Evolutionary conservation across 2,329 filamentous ascomycete genomes (phyloP), one percentile per base, ranked within the genome.

Genomic region (Sclerotinia trifoliorum): DNA sequence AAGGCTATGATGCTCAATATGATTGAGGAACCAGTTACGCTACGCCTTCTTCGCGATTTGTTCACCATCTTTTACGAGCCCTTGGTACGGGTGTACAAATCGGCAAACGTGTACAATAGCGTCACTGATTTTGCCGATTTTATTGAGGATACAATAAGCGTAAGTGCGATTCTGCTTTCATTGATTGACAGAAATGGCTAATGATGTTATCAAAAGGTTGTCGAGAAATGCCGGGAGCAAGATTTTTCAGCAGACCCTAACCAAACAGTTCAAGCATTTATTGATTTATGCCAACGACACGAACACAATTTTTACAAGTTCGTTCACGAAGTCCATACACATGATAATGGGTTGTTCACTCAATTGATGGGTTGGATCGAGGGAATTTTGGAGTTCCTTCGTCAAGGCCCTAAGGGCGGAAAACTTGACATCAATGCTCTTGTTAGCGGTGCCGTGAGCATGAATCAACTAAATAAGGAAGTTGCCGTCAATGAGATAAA

Each of bases 1-100:
- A 99, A 99, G 87, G 84, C 89, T 44, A 97, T 97, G 94, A 98
- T 99, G 94, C 83, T 97, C 66, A 87, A 89, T 71, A 89, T 98
- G 75, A 95, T 99, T 65, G 94, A 98, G 80, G 94, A 99, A 81
- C 93, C 95, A 0, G 94, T 94, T n/a, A 98, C 95, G 0, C 84
- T 99, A n/a, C 91, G 96, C 77, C 85, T 99, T 39, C 95, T 99
- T 85, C 88, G 93, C 60, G 95, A 99, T 76, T 85, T 99, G 32
- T 98, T 99, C 79, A 96, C 93, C 46, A 98, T 99, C 77, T 99
- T 99, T 81, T 99, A 99, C 80, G 95, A 99, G 78, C 95, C 95
- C 0, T 88, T 99, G 29, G 93, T 99, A 21, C 87, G 95, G 60
- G 95, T 99, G 0, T 99, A 99, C 84, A 99, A 98, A 81, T 97